Base-by-base conservation (phyloP, 352 stramenopile species). In the Phytophthora meadii region DNA sequence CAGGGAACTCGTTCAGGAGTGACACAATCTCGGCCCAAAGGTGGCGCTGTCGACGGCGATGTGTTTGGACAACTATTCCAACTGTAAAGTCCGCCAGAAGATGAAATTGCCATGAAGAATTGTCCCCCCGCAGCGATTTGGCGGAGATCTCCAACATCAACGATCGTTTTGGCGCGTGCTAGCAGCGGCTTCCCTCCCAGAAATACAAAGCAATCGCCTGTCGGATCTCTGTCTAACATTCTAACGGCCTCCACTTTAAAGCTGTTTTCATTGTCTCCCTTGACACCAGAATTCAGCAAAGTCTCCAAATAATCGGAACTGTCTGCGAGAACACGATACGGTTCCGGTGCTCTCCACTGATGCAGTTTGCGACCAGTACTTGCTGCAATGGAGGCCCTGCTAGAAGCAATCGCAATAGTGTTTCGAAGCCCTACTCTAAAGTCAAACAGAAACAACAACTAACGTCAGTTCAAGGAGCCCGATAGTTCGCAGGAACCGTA, bases 151-250 rank as follows among this genome's bases (percentile, higher is more conserved):
- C 55, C 8, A 15, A 82, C 37, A 37, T 90, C 81, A 3, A 65
- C 61, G 14, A 88, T 81, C 1, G 55, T 79, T 34, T 88, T 87
- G 2, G 66, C 60, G 1, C 81, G 77, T 7, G 72, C 65, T 22
- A 87, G 52, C 37, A 90, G 54, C 14, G 73, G 78, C 11, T 54
- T 78, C 5, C 72, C 74, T 10, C 74, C 70, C 2, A 86, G 60
- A 5, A 88, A 58, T 1, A 79, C 77, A 44, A 90, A 84, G 49
- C 71, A 87, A 53, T 88, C 79, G 14, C 79, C 81, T 47, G 72
- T 59, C 5, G 75, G 58, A 25, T 80, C 60, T 10, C 55, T 46
- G 6, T 81, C 56, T 2, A 78, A 22, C 42, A 69, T 40, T 57
- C 61, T 27, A n/a, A 54, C 11, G 0, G 6, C 4, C 7, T 49